Percentiles rank a stretch among this genome's conserved stretches.
Evolutionary conservation across 2,329 filamentous ascomycete species (phyloP).

Genomic region (Fusarium compactum): DNA sequence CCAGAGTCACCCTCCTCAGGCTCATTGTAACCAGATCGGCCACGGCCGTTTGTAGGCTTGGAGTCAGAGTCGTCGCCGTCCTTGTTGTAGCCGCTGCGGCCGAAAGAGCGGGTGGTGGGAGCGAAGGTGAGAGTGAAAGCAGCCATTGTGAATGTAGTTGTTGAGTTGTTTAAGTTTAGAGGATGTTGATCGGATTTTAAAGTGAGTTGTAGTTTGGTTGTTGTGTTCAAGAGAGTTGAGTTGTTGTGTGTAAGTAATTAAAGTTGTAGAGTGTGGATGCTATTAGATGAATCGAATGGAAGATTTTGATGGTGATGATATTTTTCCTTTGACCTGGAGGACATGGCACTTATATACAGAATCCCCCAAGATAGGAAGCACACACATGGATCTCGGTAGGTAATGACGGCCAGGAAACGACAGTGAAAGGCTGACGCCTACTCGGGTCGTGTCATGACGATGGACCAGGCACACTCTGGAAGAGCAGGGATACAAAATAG

Average conservation of each 20-base stretch:
- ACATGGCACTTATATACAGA: conserved; percentile 36
- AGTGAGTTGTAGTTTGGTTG: background rate
- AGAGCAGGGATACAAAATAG: conserved; percentile 42
- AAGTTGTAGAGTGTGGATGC: conserved; percentile 18
- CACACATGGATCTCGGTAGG: conserved; percentile 21
- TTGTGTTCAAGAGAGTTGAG: conserved; percentile 5
- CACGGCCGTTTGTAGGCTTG: conserved; percentile 52
- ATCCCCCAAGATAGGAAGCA: conserved; percentile 7
- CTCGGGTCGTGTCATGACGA: conserved; percentile 35
- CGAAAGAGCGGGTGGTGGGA: conserved; percentile 44
- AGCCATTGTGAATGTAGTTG: conserved; percentile 47
- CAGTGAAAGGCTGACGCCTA: conserved; percentile 39
- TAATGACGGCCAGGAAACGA: background rate
- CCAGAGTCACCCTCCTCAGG: conserved; percentile 54
- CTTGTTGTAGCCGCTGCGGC: conserved; percentile 43
- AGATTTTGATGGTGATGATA: conserved; percentile 32
- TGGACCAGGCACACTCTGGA: conserved; percentile 22
- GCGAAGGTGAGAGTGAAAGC: conserved; percentile 45
- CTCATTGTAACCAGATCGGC: conserved; percentile 60
- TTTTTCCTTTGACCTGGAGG: conserved; percentile 14
- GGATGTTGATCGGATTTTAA: conserved; percentile 1
- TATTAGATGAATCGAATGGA: conserved; percentile 11
- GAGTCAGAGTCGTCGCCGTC: conserved; percentile 47
- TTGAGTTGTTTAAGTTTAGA: conserved; percentile 1
- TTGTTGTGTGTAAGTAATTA: conserved; percentile 9